Conservation (phyloP, 306 rosid genomes). For the Vigna unguiculata region DNA sequence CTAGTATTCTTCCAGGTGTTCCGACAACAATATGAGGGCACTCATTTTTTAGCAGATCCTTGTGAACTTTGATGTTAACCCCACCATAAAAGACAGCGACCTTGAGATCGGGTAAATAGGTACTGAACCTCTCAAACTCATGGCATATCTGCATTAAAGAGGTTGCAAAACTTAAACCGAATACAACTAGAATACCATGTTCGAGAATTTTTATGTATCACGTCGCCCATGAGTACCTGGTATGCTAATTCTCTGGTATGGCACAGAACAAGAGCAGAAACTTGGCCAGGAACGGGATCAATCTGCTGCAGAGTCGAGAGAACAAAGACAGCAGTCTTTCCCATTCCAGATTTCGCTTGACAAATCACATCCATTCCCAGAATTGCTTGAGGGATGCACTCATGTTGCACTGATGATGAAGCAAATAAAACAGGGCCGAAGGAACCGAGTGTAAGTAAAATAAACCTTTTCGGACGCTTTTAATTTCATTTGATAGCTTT, state of each 20-base stretch:
- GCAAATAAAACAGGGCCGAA: constrained; percentile 75
- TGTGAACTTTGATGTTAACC: constrained; percentile 90
- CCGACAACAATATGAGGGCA: constrained; percentile 99
- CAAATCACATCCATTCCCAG: constrained; percentile 99
- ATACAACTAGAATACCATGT: background rate
- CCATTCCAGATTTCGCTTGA: constrained; percentile 99
- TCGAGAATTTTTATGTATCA: background rate
- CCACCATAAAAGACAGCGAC: constrained; percentile 99
- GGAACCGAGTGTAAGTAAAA: constrained; percentile 83
- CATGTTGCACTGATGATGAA: constrained; percentile 98
- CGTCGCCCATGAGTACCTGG: constrained; percentile 62
- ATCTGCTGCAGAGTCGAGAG: constrained; percentile 95
- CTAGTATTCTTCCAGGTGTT: constrained; percentile 95
- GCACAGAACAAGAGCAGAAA: constrained; percentile 92
- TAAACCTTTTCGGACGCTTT: constrained; percentile 68
- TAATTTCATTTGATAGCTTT: constrained; percentile 60
- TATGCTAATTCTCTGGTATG: constrained; percentile 97
- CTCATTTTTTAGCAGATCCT: constrained; percentile 88
- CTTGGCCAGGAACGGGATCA: constrained; percentile 96
- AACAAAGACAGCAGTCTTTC: constrained; percentile 98
- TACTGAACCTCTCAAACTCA: constrained; percentile 97
- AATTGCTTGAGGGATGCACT: constrained; percentile 99
- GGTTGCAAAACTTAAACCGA: background rate
- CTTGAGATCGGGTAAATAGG: constrained; percentile 90
- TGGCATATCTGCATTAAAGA: constrained; percentile 78